Percentiles rank a stretch among this genome's conserved stretches.
phyloP scores from a whole-genome alignment of 1,284 basidiomycete genomes.

The Trichosporon faecale region DNA sequence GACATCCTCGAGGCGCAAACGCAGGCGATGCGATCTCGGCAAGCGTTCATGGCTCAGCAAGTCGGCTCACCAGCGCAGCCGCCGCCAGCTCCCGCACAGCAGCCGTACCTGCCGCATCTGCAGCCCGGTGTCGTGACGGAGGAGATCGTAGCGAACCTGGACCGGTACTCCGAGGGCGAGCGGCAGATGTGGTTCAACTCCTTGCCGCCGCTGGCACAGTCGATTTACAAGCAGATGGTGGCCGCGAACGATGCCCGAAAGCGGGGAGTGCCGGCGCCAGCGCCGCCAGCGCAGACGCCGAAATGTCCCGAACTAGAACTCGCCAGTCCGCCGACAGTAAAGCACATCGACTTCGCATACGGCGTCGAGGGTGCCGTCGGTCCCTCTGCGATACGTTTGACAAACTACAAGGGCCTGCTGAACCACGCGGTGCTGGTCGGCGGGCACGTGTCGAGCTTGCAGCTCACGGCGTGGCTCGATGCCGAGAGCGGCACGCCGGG shows the following conservation, averaged over 20 bases:
- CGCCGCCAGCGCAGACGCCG: not conserved
- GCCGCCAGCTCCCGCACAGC: slow-evolving; percentile 4
- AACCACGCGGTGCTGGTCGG: slow-evolving; percentile 44
- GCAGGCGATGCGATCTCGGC: not conserved
- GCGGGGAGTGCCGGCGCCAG: slow-evolving; percentile 22
- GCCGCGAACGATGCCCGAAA: slow-evolving; percentile 37
- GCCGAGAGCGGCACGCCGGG: slow-evolving; percentile 2
- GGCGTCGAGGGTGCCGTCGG: slow-evolving; percentile 8
- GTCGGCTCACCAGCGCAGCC: not conserved
- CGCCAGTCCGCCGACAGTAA: slow-evolving; percentile 12
- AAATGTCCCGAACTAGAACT: not conserved
- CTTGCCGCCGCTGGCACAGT: slow-evolving; percentile 34
- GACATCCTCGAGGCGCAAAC: slow-evolving; percentile 7
- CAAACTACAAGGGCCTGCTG: slow-evolving; percentile 44
- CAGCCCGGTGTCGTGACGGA: slow-evolving; percentile 46
- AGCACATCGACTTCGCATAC: slow-evolving; percentile 24
- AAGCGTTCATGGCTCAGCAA: not conserved
- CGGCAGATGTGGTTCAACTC: slow-evolving; percentile 43
- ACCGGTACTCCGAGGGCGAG: slow-evolving; percentile 43
- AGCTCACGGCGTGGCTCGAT: slow-evolving; percentile 39
- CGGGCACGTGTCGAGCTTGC: not conserved
- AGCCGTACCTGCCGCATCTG: slow-evolving; percentile 37
- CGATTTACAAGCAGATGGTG: slow-evolving; percentile 38
- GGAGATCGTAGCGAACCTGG: slow-evolving; percentile 43
- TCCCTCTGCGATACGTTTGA: slow-evolving; percentile 35